Evolutionary conservation across 2,329 filamentous ascomycete genomes (phyloP).

Genomic region (Seiridium cupressi): DNA sequence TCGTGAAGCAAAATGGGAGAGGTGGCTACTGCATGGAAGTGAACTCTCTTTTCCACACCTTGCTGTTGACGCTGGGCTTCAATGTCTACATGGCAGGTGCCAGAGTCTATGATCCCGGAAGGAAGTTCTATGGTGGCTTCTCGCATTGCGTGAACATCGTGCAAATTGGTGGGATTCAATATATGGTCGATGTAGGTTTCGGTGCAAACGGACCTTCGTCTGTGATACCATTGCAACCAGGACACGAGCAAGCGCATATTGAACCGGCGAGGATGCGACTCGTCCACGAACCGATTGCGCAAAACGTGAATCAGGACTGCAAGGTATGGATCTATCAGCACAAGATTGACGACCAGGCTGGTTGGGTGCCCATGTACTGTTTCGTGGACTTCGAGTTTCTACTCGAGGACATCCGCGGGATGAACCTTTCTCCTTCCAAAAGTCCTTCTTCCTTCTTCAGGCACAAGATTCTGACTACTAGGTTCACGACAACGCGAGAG

Average conservation of each 20-base stretch:
- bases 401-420: constrained; percentile 34
- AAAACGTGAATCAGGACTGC: constrained; percentile 17
- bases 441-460: constrained; percentile 33
- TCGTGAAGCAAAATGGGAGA: constrained; percentile 29
- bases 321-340: constrained; percentile 22
- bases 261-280: constrained; percentile 32
- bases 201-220: constrained; percentile 18
- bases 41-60: constrained; percentile 40
- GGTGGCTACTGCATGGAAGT: constrained; percentile 48
- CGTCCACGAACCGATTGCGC: constrained; percentile 17
- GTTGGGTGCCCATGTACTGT: constrained; percentile 41
- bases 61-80: constrained; percentile 39
- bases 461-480: constrained; percentile 31
- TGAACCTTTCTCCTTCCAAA: constrained; percentile 34
- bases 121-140: constrained; percentile 18
- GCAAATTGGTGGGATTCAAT: constrained; percentile 12
- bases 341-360: constrained; percentile 20
- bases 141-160: constrained; percentile 26
- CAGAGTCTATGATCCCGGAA: constrained; percentile 16
- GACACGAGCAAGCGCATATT: constrained; percentile 11
- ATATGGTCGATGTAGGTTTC: constrained; percentile 22
- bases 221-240: constrained; percentile 12
- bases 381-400: constrained; percentile 43
- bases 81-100: constrained; percentile 22
- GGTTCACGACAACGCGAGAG: constrained; percentile 36